Evolutionary conservation across 768 basidiomycete genomes (phyloP).

Genomic region (Rhizopogon vulgaris): DNA sequence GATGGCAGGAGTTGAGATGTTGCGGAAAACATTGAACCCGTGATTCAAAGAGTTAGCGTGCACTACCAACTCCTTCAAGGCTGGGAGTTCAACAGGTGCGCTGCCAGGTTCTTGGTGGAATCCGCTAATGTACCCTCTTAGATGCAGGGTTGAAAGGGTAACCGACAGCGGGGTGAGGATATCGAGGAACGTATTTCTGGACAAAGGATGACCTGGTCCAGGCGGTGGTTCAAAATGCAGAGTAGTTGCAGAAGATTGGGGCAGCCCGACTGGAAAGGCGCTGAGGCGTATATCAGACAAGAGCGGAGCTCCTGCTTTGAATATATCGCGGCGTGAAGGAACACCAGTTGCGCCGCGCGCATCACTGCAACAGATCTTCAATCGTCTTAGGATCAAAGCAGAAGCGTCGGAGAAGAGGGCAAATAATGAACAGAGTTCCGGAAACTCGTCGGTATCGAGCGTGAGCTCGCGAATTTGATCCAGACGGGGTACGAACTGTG

Average conservation of each 20-base stretch:
- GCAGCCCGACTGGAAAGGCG: constrained; percentile 26
- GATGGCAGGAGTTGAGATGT: constrained; percentile 26
- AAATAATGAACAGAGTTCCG: constrained; percentile 21
- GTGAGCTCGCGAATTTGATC: constrained; percentile 25
- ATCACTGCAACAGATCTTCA: constrained; percentile 25
- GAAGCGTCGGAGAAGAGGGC: constrained; percentile 16
- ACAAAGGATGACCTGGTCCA: constrained; percentile 22
- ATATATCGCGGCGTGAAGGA: constrained; percentile 25
- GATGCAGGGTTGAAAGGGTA: constrained; percentile 25
- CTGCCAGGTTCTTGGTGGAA: constrained; percentile 27
- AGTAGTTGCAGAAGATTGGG: constrained; percentile 18
- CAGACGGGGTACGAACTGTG: constrained; percentile 25
- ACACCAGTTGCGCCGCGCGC: constrained; percentile 17
- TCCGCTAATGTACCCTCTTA: constrained; percentile 26
- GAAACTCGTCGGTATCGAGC: constrained; percentile 24
- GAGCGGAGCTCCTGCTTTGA: constrained; percentile 24
- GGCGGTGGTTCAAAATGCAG: constrained; percentile 31
- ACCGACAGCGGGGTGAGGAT: constrained; percentile 22
- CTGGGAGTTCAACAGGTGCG: constrained; percentile 24
- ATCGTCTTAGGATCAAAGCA: constrained; percentile 21
- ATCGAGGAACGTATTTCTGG: constrained; percentile 20
- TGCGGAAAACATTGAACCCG: constrained; percentile 29
- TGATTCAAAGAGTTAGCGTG: constrained; percentile 27
- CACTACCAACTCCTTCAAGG: constrained; percentile 22
- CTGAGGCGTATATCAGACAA: constrained; percentile 27